Conservation (phyloP, 352 stramenopile genomes). For the Thalassiosira oceanica region DNA sequence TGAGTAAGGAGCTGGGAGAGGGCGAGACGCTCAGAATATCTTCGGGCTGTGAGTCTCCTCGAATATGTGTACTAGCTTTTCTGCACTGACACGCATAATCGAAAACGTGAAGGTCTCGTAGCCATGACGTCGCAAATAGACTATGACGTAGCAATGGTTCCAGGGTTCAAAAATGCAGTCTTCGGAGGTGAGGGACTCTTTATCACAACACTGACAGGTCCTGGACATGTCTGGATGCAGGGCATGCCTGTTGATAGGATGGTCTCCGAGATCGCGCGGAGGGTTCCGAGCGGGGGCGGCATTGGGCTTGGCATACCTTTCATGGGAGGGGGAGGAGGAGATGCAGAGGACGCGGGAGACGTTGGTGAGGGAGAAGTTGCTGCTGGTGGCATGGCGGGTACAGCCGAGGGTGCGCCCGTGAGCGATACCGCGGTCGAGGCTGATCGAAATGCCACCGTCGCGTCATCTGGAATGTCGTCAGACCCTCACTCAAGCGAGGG, state of each 20-base stretch:
- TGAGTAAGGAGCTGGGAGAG: slow-evolving; percentile 82
- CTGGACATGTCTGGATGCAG: slow-evolving; percentile 91
- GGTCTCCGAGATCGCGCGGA: slow-evolving; percentile 88
- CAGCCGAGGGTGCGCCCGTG: slow-evolving; percentile 19
- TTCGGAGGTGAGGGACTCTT: slow-evolving; percentile 94
- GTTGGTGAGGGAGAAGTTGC: slow-evolving; percentile 40
- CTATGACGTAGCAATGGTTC: slow-evolving; percentile 83
- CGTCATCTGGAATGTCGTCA: slow-evolving; percentile 46
- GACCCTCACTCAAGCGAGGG: slow-evolving; percentile 53
- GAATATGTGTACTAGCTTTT: no score
- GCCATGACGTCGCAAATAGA: slow-evolving; percentile 79
- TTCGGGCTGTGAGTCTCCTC: no score
- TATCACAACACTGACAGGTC: slow-evolving; percentile 90
- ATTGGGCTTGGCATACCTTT: slow-evolving; percentile 88
- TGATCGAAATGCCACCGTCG: slow-evolving; percentile 67
- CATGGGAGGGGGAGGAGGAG: slow-evolving; percentile 69
- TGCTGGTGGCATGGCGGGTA: slow-evolving; percentile 15
- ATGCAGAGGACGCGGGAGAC: slow-evolving; percentile 46
- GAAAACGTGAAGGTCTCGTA: slow-evolving; percentile 91
- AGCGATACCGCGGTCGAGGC: slow-evolving; percentile 52
- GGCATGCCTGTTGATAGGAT: slow-evolving; percentile 89
- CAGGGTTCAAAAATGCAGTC: slow-evolving; percentile 91
- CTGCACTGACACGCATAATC: no score
- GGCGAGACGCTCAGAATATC: slow-evolving; percentile 89
- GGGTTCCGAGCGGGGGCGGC: slow-evolving; percentile 83